A percentile compares a stretch with the other conserved stretches of the same genome.
These are phyloP conservation scores for Dictyostelium citrinum DNA, from an alignment of 78 protist species.

Conservation along the genomic window DNA sequence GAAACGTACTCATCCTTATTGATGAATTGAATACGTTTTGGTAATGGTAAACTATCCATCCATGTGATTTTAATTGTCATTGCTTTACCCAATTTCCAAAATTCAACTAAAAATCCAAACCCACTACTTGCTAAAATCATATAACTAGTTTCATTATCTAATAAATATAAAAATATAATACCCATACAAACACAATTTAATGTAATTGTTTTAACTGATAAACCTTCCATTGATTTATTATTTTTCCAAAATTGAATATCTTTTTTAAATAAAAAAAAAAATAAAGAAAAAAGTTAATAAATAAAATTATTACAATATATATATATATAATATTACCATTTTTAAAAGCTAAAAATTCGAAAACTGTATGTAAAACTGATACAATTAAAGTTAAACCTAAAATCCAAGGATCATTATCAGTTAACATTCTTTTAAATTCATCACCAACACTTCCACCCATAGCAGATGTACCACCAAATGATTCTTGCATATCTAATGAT, in stretches of 20 bases:
- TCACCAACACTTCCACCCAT: conserved; percentile 30
- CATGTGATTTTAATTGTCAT: conserved; percentile 34
- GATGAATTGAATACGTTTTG: not conserved
- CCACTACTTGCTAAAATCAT: conserved; percentile 82
- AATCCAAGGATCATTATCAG: conserved; percentile 90
- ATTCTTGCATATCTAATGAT: conserved; percentile 73
- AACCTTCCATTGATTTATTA: conserved; percentile 90
- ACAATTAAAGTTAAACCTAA: conserved; percentile 91
- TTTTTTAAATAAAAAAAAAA: not conserved
- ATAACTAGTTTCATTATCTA: conserved; percentile 92
- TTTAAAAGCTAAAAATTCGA: conserved; percentile 97
- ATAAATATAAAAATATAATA: conserved; percentile 93
- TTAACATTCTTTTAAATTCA: conserved; percentile 88
- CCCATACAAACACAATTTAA: conserved; percentile 41
- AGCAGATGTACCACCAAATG: conserved; percentile 21
- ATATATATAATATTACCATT: conserved; percentile 76
- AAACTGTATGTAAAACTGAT: conserved; percentile 92
- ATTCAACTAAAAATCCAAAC: conserved; percentile 89
- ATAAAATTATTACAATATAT: not conserved
- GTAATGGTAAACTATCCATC: not conserved
- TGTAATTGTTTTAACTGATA: conserved; percentile 87
- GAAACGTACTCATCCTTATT: conserved; percentile 59
- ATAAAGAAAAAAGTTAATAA: not conserved
- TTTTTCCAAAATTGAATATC: conserved; percentile 94
- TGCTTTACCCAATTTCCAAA: conserved; percentile 95